Base-by-base conservation (phyloP, 2,329 filamentous ascomycete genomes). In the Pleomassaria siparia region DNA sequence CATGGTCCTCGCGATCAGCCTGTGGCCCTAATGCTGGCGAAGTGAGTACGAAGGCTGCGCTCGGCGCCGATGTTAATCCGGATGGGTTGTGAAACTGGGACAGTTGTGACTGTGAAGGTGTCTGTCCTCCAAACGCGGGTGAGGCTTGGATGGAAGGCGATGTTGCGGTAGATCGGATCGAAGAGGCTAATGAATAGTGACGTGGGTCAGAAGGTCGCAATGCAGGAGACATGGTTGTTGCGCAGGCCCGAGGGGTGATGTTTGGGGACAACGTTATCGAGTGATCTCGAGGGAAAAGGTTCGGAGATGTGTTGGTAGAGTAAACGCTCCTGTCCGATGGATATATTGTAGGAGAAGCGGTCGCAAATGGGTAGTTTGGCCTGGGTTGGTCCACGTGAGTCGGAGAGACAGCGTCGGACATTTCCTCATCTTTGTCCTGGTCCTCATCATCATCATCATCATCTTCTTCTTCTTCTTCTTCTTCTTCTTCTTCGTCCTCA, bases 1-100 rank as follows among this genome's bases (percentile, higher is more conserved):
- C 89, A 51, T 91, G 86, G 35, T 79, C 76, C 24, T 75, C 67
- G 8, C 59, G 73, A 40, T 69, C 68, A 21, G 69, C 57, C 49
- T 67, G 67, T 2, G 70, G 66, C 4, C 57, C 60, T 5, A 73
- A 49, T 10, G 67, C 67, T 9, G 71, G 70, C 10, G 66, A 69
- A 2, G 67, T 72, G 25, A 72, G 48, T 2, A 53, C 53, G 44
- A 70, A 70, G n/a, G 59, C 51, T 10, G 49, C 62, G 4, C 56
- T 50, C 30, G 66, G 60, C 13, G 60, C 58, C 15, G 64, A 65
- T 51, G 49, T 10, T 44, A 61, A 30, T 40, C 60, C 46, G 26
- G 67, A 69, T 1, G 66, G 64, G 33, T 64, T 69, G 25, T 56
- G 60, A 33, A 66, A 68, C 12, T 59, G 59, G 1, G 56, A 42